Base-by-base conservation (phyloP, 306 rosid genomes). In the Quercus engelmannii region DNA sequence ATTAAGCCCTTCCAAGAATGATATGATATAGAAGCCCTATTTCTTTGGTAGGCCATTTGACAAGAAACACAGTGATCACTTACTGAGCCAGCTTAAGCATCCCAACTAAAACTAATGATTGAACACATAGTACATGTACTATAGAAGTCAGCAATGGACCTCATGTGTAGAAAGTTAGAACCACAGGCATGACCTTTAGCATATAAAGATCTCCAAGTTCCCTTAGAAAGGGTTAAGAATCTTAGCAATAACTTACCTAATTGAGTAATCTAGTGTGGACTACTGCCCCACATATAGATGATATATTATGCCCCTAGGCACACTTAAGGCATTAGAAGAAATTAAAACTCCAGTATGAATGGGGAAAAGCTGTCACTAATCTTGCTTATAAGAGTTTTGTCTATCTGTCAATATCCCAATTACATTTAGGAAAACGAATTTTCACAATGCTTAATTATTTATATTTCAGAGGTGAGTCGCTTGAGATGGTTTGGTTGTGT, bases 401-500 rank as follows among this genome's bases (percentile, higher is more conserved):
- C n/a, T 26, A 56, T 23, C 51, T 73, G 5, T 43, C 18, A 54
- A 46, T 1, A 74, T 38, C 30, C 59, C 58, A 78, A 61, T 46
- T 14, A 41, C 49, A 78, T 58, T 57, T 63, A 55, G 73, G 68
- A 46, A 78, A 52, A 82, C 52, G 11, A 38, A 74, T 23, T 64
- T 73, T 33, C 31, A 41, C 46, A 76, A 76, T 61, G 51, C 14
- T 61, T 46, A 6, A 1, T 35, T 35, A 35, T 35, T 35, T 35
- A 35, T 35, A 35, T 35, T 35, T 6, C 2, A 35, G 2, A 35
- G 41, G 41, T 0, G 2, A 35, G 41, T 35, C 2, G 2, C 41
- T 35, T 35, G 41, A 35, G 41, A 35, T 35, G 41, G 41, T 35
- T 35, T 35, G 41, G 41, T 1, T 1, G 9, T 35, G 41, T 35